phyloP scores from a whole-genome alignment of 2,329 filamentous ascomycete genomes.

The Colletotrichum australisinense region DNA sequence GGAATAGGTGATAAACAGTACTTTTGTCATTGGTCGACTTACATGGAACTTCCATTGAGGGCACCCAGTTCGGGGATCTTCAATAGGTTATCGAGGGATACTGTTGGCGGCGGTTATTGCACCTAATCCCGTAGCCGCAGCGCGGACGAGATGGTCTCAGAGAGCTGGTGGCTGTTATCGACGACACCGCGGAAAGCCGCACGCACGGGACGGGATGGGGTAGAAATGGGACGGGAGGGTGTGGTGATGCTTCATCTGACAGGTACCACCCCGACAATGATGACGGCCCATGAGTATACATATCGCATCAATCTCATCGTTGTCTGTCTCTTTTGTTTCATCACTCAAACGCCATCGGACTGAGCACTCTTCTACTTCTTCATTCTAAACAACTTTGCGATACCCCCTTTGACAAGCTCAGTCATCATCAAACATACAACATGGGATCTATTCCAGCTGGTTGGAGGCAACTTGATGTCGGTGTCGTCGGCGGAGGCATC shows the following conservation, averaged over 20 bases:
- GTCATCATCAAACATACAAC: background rate
- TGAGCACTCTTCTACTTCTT: background rate
- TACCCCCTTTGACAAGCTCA: background rate
- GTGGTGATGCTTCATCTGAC: constrained; percentile 4
- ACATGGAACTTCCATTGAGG: background rate
- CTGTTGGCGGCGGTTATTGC: background rate
- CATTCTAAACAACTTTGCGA: background rate
- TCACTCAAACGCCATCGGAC: background rate
- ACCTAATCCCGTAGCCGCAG: background rate
- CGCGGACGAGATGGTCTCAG: background rate
- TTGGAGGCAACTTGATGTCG: constrained; percentile 59
- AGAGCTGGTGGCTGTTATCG: constrained; percentile 4
- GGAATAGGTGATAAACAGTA: constrained; percentile 16
- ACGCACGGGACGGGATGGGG: constrained; percentile 16
- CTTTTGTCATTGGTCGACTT: constrained; percentile 3
- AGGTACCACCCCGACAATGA: background rate
- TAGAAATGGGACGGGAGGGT: constrained; percentile 5
- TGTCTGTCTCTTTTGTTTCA: background rate
- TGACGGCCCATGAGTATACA: constrained; percentile 7
- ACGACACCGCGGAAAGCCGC: constrained; percentile 24
- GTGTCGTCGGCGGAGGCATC: constrained; percentile 59
- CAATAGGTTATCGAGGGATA: constrained; percentile 3
- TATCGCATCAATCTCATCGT: background rate
- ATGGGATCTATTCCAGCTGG: constrained; percentile 37
- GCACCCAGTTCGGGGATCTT: background rate